A percentile compares a stretch with the other conserved stretches of the same genome.
Conservation (phyloP, 2,329 filamentous ascomycete species). For the Ophiostoma sp. region DNA sequence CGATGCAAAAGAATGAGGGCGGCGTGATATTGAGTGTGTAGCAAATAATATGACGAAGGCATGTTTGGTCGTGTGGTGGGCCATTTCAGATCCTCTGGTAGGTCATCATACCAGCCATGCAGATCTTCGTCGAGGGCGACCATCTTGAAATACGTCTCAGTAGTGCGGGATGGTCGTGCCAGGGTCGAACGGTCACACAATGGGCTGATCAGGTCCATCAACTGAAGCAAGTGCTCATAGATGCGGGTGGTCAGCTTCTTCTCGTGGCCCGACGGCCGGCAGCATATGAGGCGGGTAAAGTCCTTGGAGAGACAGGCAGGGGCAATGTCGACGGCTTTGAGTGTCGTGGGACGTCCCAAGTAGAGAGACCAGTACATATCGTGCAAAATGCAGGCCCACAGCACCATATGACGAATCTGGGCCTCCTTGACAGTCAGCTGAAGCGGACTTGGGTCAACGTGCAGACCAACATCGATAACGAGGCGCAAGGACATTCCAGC, state of each 20-base stretch:
- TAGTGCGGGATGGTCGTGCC: neutral
- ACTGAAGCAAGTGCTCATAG: conserved; percentile 24
- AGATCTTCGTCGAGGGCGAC: conserved; percentile 25
- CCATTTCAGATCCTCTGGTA: conserved; percentile 33
- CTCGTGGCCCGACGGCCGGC: neutral
- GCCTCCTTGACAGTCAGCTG: conserved; percentile 22
- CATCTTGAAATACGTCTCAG: conserved; percentile 9
- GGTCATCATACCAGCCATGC: conserved; percentile 22
- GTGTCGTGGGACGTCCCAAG: conserved; percentile 27
- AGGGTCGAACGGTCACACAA: conserved; percentile 19
- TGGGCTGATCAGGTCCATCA: conserved; percentile 26
- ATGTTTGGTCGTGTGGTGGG: conserved; percentile 34
- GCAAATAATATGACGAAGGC: conserved; percentile 26
- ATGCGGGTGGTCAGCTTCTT: conserved; percentile 20
- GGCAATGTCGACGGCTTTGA: conserved; percentile 28
- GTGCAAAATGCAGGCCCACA: conserved; percentile 28
- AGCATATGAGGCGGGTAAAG: conserved; percentile 15
- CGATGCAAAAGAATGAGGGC: conserved; percentile 19
- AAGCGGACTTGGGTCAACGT: conserved; percentile 22
- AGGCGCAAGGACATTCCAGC: conserved; percentile 26
- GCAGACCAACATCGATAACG: conserved; percentile 26
- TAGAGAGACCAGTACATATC: conserved; percentile 30
- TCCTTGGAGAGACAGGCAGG: conserved; percentile 23
- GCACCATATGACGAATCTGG: conserved; percentile 26
- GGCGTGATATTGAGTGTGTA: conserved; percentile 20